Base-by-base conservation (phyloP, 1,139 yeast genomes). In the Kluyveromyces marxianus region DNA sequence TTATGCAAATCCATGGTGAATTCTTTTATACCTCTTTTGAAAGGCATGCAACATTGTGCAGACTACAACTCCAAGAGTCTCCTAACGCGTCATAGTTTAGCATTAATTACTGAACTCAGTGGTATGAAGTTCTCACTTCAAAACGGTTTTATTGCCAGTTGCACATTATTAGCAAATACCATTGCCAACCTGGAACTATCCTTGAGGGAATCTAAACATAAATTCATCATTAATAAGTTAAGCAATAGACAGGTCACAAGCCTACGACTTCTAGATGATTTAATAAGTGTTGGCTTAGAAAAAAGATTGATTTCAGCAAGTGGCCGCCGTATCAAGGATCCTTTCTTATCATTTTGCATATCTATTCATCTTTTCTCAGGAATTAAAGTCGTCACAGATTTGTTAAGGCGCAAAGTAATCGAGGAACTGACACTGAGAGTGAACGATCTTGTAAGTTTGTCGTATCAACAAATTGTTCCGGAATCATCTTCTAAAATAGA, bases 1-100 rank as follows among this genome's bases (percentile, higher is more conserved):
- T 73, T 92, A 40, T 92, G 98, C 69, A 87, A 88, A 51, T 83
- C 96, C 0, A 70, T 92, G 45, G 86, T 85, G 59, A 92, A 92
- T 59, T 74, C 83, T 51, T 88, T 92, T 59, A 66, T 90, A 42
- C 98, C 98, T 8, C 31, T 40, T 27, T 26, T 40, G 26, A 40
- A 40, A 35, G 43, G 43, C 8, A 30, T 10, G 7, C 43, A 40
- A 27, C 24, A 34, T 26, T 40, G 38, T 28, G 28, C 38, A 8
- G 43, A 40, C 8, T 40, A 40, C 28, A 40, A 40, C 27, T 33
- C 43, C 21, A 40, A 34, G 28, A 40, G 37, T 28, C 28, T 40
- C 6, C 32, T 34, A 4, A 33, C 43, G 2, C 43, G 38, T 7
- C 43, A 40, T 26, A 40, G 43, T 35, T 35, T 40, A 21, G 31